Conservation (phyloP, 2,329 filamentous ascomycete genomes). For the Seiridium unicorne region DNA sequence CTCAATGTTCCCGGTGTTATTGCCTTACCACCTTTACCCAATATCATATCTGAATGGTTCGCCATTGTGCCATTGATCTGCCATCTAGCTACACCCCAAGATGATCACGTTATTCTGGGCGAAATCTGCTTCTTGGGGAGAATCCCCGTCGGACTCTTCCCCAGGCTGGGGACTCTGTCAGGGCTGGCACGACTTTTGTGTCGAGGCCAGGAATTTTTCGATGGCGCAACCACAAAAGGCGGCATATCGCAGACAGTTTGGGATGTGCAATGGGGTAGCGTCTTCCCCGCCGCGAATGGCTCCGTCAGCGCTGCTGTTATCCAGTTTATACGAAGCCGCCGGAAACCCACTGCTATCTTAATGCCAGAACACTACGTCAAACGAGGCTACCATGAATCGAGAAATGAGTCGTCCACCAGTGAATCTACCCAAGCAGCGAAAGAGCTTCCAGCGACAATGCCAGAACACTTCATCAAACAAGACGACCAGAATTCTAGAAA, state of each 20-base stretch:
- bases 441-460: no score
- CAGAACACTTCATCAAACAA: no score
- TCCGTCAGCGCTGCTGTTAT: conserved; percentile 16
- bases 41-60: neutral
- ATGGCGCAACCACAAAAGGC: neutral
- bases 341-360: neutral
- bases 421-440: no score
- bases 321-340: neutral
- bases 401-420: no score
- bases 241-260: conserved; percentile 15
- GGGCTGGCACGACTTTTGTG: conserved; percentile 7
- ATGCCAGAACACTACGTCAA: no score
- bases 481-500: no score
- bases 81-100: neutral
- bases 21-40: neutral
- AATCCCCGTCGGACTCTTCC: neutral
- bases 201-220: neutral
- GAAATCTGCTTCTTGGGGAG: neutral
- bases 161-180: conserved; percentile 8
- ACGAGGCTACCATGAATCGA: no score
- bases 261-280: conserved; percentile 25
- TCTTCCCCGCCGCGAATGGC: conserved; percentile 24
- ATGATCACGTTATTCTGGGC: neutral
- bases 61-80: neutral
- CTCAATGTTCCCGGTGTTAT: neutral